Evolutionary conservation across 2,329 filamentous ascomycete genomes (phyloP).

Genomic region (Emericellopsis cladophorae): DNA sequence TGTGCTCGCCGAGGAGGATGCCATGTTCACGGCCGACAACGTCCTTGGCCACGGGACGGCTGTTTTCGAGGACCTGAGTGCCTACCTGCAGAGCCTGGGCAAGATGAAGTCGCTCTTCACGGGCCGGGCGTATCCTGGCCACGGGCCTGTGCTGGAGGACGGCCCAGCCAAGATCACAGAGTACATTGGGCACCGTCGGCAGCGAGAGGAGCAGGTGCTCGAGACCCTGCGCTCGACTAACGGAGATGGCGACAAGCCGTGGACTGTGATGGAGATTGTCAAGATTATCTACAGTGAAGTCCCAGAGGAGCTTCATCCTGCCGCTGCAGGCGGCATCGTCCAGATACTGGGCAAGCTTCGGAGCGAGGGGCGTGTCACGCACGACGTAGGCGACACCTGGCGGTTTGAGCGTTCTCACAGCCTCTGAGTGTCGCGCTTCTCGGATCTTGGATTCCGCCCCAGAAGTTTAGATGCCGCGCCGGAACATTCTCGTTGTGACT

Average conservation of each 20-base stretch:
- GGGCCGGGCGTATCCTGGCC: conserved; percentile 73
- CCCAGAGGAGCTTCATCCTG: conserved; percentile 58
- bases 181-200: conserved; percentile 71
- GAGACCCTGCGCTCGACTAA: conserved; percentile 40
- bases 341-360: conserved; percentile 73
- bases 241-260: conserved; percentile 20
- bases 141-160: conserved; percentile 67
- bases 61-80: conserved; percentile 65
- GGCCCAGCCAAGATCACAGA: conserved; percentile 61
- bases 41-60: conserved; percentile 78
- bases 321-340: conserved; percentile 63
- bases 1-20: conserved; percentile 62
- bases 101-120: conserved; percentile 54
- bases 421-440: conserved; percentile 1
- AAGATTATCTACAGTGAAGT: conserved; percentile 75
- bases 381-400: conserved; percentile 16
- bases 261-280: conserved; percentile 74
- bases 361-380: conserved; percentile 53
- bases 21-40: conserved; percentile 83
- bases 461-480: no score
- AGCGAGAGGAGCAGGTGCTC: conserved; percentile 69
- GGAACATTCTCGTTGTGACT: no score
- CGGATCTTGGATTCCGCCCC: background rate
- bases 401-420: conserved; percentile 1
- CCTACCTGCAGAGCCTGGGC: conserved; percentile 57